Evolutionary conservation across 257 asterid genomes (phyloP).

Genomic region (Solanum appendiculatum): DNA sequence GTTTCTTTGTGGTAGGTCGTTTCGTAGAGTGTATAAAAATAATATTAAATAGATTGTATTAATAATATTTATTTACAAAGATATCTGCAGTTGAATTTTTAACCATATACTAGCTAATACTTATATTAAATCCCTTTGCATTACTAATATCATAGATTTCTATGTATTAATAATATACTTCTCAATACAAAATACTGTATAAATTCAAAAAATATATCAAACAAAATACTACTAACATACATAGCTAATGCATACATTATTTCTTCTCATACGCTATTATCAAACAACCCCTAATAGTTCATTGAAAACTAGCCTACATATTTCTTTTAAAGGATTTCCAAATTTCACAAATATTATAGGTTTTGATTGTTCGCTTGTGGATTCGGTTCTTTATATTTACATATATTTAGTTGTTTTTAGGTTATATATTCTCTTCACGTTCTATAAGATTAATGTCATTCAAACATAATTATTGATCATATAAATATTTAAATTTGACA

Average conservation of each 20-base stretch:
- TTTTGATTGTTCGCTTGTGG: not conserved
- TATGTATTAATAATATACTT: no score
- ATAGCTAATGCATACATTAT: no score
- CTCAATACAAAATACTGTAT: not conserved
- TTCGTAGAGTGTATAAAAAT: no score
- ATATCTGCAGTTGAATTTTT: no score
- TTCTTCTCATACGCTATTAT: not conserved
- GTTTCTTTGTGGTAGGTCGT: not conserved
- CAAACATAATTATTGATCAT: not conserved
- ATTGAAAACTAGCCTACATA: not conserved
- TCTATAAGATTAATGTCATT: not conserved
- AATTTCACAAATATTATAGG: not conserved
- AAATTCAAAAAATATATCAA: not conserved
- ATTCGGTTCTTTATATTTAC: not conserved
- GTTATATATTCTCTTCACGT: not conserved
- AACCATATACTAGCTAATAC: no score
- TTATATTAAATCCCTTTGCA: not conserved
- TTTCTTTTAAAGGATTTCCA: not conserved
- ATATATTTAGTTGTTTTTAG: not conserved
- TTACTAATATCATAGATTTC: no score
- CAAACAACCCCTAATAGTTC: not conserved
- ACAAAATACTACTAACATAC: not conserved
- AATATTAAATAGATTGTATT: no score
- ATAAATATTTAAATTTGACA: no score
- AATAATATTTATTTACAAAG: no score